A percentile compares a stretch with the other conserved stretches of the same genome.
Evolutionary conservation across 345 rosid species (phyloP).

Genomic region (Erysimum cheiranthoides): DNA sequence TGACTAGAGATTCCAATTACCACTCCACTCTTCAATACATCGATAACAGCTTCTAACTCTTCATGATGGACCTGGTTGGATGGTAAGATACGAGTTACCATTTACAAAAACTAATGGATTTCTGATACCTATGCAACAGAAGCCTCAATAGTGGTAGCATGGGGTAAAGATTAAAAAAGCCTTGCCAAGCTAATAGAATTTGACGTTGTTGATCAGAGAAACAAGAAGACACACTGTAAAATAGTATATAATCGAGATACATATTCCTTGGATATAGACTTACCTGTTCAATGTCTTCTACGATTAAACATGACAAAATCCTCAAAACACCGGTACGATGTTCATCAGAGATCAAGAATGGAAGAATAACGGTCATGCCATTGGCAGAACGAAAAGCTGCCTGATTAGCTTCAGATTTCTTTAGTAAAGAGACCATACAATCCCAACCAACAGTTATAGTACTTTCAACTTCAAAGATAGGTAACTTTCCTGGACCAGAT

Average conservation of each 20-base stretch:
- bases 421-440: slow-evolving; percentile 82
- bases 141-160: slow-evolving; percentile 16
- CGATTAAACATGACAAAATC: slow-evolving; percentile 81
- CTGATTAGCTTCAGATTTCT: slow-evolving; percentile 86
- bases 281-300: slow-evolving; percentile 87
- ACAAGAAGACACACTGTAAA: slow-evolving; percentile 8
- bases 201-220: slow-evolving; percentile 29
- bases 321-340: slow-evolving; percentile 92
- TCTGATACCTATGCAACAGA: slow-evolving; percentile 11
- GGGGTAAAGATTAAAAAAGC: slow-evolving; percentile 8
- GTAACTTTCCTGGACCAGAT: slow-evolving; percentile 68
- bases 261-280: slow-evolving; percentile 6
- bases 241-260: slow-evolving; percentile 6
- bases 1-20: slow-evolving; percentile 75
- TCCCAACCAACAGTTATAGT: slow-evolving; percentile 90
- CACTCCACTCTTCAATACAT: slow-evolving; percentile 88
- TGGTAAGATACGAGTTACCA: slow-evolving; percentile 25
- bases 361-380: slow-evolving; percentile 76
- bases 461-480: slow-evolving; percentile 81
- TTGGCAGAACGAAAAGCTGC: slow-evolving; percentile 82
- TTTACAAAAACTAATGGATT: slow-evolving; percentile 8
- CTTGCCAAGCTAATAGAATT: slow-evolving; percentile 21
- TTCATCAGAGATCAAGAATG: slow-evolving; percentile 70
- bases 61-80: slow-evolving; percentile 77
- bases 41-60: slow-evolving; percentile 80